Conservation (phyloP, 805 yeast genomes). For the Pichia manshurica region DNA sequence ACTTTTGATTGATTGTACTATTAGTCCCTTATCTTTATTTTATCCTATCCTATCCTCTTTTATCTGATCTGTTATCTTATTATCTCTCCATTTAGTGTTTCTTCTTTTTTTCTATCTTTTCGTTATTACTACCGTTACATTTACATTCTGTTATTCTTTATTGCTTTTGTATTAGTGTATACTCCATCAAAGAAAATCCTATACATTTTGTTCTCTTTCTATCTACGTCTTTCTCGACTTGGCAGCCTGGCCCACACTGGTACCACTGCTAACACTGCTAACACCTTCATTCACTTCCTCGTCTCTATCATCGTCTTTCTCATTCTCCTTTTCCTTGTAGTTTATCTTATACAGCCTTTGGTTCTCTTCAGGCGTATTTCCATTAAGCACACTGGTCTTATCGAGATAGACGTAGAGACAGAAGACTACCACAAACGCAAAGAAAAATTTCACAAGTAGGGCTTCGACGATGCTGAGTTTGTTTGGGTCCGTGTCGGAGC, state of each 20-base stretch:
- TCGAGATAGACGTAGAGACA: slow-evolving; percentile 22
- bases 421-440: slow-evolving; percentile 21
- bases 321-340: background rate
- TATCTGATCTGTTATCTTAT: no score
- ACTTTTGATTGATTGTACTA: background rate
- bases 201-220: no score
- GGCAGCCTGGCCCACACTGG: no score
- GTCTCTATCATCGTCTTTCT: background rate
- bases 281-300: background rate
- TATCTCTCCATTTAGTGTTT: background rate
- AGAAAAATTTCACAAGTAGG: slow-evolving; percentile 20
- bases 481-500: slow-evolving; percentile 1
- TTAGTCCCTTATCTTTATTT: background rate
- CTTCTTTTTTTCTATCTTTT: background rate
- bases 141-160: no score
- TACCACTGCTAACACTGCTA: no score
- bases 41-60: background rate
- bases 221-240: slow-evolving; percentile 3
- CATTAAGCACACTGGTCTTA: slow-evolving; percentile 19
- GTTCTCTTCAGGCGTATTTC: slow-evolving; percentile 20
- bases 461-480: slow-evolving; percentile 18
- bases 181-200: no score
- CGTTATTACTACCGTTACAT: no score
- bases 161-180: no score
- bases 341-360: slow-evolving; percentile 7